A percentile compares a stretch with the other conserved stretches of the same genome.
Conservation (phyloP, 2,329 filamentous ascomycete species). For the Sporothrix globosa region DNA sequence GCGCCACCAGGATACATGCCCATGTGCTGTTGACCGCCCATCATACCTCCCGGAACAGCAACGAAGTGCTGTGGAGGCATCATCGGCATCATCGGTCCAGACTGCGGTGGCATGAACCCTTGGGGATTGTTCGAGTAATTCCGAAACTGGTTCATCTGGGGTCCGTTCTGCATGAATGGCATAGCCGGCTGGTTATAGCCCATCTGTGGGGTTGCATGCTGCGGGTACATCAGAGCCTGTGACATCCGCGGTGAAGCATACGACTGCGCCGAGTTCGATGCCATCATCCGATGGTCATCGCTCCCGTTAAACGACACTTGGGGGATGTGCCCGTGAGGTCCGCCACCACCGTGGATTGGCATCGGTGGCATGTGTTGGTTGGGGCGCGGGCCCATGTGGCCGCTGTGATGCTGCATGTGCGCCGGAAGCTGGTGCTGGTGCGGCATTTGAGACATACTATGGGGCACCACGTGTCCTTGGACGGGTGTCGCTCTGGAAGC, state of each 20-base stretch:
- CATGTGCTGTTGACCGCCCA: conserved; percentile 71
- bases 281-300: conserved; percentile 85
- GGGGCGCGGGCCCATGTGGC: conserved; percentile 67
- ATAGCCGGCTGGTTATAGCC: conserved; percentile 73
- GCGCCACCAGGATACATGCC: conserved; percentile 74
- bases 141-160: conserved; percentile 70
- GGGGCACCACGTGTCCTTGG: conserved; percentile 58
- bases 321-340: conserved; percentile 67
- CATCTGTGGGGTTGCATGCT: conserved; percentile 68
- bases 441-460: conserved; percentile 71
- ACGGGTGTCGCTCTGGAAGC: conserved; percentile 61
- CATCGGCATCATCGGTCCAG: conserved; percentile 74
- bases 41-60: conserved; percentile 70
- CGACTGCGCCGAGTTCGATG: conserved; percentile 78
- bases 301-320: conserved; percentile 66
- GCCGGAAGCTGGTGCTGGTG: conserved; percentile 84
- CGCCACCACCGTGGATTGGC: conserved; percentile 65
- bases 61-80: conserved; percentile 84
- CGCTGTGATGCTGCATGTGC: conserved; percentile 73
- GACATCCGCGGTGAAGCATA: conserved; percentile 82
- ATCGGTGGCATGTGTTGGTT: conserved; percentile 77
- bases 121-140: conserved; percentile 73
- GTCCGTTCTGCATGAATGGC: conserved; percentile 70
- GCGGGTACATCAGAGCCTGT: conserved; percentile 70
- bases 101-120: conserved; percentile 73